phyloP scores from a whole-genome alignment of 2,329 filamentous ascomycete genomes.

The Niveomyces coronatus region DNA sequence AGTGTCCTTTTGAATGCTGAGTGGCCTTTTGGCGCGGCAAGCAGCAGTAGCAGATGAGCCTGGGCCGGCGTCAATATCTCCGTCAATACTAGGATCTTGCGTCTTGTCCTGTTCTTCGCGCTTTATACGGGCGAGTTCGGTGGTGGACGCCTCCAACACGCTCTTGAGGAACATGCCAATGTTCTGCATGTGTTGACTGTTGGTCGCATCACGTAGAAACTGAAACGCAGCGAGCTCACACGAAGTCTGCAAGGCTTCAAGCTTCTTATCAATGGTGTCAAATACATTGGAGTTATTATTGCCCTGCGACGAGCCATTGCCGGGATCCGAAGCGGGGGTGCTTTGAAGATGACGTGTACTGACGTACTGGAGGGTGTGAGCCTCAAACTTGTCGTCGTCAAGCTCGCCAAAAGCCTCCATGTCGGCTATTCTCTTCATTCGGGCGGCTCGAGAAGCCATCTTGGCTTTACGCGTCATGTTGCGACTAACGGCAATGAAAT shows the following conservation, averaged over 20 bases:
- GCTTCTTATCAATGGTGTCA: constrained; percentile 64
- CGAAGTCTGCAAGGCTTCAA: constrained; percentile 70
- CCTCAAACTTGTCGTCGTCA: constrained; percentile 22
- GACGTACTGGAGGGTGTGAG: constrained; percentile 25
- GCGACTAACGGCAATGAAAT: constrained; percentile 67
- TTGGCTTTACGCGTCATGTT: constrained; percentile 83
- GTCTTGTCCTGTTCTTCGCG: constrained; percentile 40
- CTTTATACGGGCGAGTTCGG: constrained; percentile 46
- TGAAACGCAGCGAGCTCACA: constrained; percentile 85
- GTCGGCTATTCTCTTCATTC: constrained; percentile 50
- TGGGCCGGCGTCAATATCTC: too few relatives aligned
- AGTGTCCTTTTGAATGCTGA: constrained; percentile 41
- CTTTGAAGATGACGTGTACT: constrained; percentile 25
- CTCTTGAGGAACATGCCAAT: constrained; percentile 56
- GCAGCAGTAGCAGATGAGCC: constrained; percentile 32
- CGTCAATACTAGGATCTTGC: too few relatives aligned
- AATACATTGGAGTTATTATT: constrained; percentile 40
- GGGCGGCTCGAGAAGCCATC: constrained; percentile 66
- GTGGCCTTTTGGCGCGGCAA: constrained; percentile 39
- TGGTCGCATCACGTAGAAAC: constrained; percentile 80
- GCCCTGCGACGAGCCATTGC: constrained; percentile 14
- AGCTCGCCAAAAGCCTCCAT: constrained; percentile 45
- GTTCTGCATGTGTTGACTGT: constrained; percentile 61
- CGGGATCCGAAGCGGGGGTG: constrained; percentile 8
- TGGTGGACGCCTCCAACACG: constrained; percentile 49